Conservation (phyloP, 1,139 yeast genomes). For the Saccharomycopsis crataegensis region DNA sequence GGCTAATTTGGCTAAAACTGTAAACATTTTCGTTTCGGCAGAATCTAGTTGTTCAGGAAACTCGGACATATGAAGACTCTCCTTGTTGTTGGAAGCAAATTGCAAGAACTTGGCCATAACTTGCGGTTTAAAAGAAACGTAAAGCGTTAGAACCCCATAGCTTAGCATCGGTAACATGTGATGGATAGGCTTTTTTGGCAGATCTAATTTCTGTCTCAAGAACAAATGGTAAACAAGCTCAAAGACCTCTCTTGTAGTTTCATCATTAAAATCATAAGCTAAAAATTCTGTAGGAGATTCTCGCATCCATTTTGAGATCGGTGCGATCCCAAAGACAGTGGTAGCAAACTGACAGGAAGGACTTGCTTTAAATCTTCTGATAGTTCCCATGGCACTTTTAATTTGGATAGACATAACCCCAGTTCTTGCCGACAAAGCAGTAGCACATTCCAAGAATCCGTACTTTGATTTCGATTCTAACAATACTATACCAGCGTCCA, state of each 20-base stretch:
- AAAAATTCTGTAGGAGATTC: background rate
- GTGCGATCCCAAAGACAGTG: background rate
- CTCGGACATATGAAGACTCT: too few species aligned
- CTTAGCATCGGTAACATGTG: too few species aligned
- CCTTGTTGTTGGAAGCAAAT: too few species aligned
- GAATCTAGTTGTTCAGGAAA: background rate
- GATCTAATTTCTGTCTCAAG: too few species aligned
- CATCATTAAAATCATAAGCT: background rate
- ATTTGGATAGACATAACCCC: background rate
- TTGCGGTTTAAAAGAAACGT: too few species aligned
- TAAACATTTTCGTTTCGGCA: constrained; percentile 6
- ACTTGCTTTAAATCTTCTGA: background rate
- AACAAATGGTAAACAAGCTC: background rate
- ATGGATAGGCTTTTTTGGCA: too few species aligned
- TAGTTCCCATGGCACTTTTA: background rate
- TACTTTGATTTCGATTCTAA: background rate
- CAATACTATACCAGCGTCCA: too few species aligned
- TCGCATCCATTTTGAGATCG: background rate
- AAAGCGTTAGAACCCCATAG: too few species aligned
- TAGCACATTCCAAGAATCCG: background rate
- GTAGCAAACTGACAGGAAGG: background rate
- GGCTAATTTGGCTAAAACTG: background rate
- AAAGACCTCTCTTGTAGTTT: background rate
- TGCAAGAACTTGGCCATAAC: too few species aligned
- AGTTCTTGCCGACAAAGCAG: background rate